Base-by-base conservation (phyloP, 73 alveolate species). In the Halteria grandinella region DNA sequence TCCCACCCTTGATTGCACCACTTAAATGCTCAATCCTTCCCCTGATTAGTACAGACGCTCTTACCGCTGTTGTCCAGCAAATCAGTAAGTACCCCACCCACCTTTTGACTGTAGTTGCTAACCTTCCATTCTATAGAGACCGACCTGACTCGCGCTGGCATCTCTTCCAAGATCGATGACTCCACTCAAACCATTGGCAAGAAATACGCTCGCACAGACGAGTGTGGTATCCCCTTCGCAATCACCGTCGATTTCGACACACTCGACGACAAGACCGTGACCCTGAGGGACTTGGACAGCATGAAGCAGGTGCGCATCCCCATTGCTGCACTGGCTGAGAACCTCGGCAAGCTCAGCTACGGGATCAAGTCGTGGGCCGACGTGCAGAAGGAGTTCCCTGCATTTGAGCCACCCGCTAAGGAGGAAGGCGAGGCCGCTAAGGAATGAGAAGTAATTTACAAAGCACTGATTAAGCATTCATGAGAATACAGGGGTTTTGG, bases 161-260 rank as follows among this genome's bases (percentile, higher is more conserved):
- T 96, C 55, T 76, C 99, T 32, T 97, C 97, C 55, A 94, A 90
- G 79, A 89, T 97, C 39, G 99, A 97, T 79, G 97, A 89, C 63
- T 73, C 97, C 31, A 90, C 93, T 37, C 92, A 84, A 39, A 76
- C 99, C 15, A 86, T 97, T 69, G 99, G 99, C 52, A 94, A 88
- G 82, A 87, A 98, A 78, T 97, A 97, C 87, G 99, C 99, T 17
- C 83, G 99, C 74, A 96, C 99, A 63, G 99, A 97, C 64, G 99
- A 97, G 79, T 86, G 97, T 34, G 99, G 99, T 24, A 95, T 97
- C 58, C 99, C 99, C 20, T 97, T 96, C 87, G 99, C 98, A 14
- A 90, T 96, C 78, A 97, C 99, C 33, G 95, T 96, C 25, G 99
- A 96, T 89, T 87, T 86, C 90, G 94, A 93, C 66, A 90, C 99